These are phyloP conservation scores for Fraxinus platypoda DNA, from an alignment of 305 asterid genomes.

Conservation along the genomic window DNA sequence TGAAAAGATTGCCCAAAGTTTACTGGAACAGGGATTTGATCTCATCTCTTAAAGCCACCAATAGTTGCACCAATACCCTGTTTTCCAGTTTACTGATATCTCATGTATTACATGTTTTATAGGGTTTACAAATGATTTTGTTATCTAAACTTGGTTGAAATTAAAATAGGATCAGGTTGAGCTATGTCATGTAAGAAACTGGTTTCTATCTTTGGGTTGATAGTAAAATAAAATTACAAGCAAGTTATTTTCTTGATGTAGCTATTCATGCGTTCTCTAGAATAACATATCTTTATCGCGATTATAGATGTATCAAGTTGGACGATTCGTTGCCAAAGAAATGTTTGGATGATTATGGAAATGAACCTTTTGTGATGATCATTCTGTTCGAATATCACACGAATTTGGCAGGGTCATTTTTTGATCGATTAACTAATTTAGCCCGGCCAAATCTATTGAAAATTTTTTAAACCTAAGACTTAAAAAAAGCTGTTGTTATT, in stretches of 20 bases:
- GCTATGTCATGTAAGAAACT: not conserved
- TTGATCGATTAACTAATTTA: not conserved
- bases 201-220: not conserved
- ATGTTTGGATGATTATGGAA: not conserved
- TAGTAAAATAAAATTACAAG: not conserved
- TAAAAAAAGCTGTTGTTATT: not conserved
- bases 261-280: not conserved
- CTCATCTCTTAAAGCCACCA: slow-evolving; percentile 49
- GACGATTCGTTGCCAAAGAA: not conserved
- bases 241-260: not conserved
- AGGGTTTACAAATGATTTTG: slow-evolving; percentile 1
- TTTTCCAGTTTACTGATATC: slow-evolving; percentile 16
- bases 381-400: not conserved
- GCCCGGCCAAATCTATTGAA: not conserved
- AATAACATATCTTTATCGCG: not conserved
- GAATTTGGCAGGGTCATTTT: not conserved
- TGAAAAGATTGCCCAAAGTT: slow-evolving; percentile 58
- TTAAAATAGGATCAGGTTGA: not conserved
- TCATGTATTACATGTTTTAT: slow-evolving; percentile 10
- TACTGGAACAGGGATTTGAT: slow-evolving; percentile 62
- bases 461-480: not conserved
- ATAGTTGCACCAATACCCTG: not conserved
- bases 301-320: not conserved
- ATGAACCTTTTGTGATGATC: not conserved
- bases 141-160: not conserved